These are phyloP conservation scores for Diplodia seriata DNA, from an alignment of 2,329 filamentous ascomycete genomes.

Conservation along the genomic window DNA sequence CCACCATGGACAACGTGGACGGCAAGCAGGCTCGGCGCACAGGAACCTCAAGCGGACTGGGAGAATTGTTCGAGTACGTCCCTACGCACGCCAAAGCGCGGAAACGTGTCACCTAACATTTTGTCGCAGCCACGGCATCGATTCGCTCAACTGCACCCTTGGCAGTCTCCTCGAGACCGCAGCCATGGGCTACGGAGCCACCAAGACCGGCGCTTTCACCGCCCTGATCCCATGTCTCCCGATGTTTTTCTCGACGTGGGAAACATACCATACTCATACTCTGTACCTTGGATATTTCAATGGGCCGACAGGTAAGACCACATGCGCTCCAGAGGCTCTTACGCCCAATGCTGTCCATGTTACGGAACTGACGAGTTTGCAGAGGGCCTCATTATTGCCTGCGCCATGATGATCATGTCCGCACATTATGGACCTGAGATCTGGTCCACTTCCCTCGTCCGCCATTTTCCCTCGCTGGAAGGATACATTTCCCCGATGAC, in stretches of 20 bases:
- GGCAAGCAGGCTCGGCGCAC: conserved; percentile 96
- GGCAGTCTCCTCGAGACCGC: conserved; percentile 89
- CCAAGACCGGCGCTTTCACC: conserved; percentile 86
- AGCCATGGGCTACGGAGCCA: conserved; percentile 88
- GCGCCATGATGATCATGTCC: conserved; percentile 82
- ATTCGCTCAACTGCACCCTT: conserved; percentile 95
- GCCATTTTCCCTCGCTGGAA: conserved; percentile 52
- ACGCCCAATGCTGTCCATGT: neutral
- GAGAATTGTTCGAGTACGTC: conserved; percentile 88
- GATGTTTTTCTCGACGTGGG: conserved; percentile 99
- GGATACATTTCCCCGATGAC: conserved; percentile 71
- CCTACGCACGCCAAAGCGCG: conserved; percentile 1
- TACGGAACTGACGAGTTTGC: conserved; percentile 23
- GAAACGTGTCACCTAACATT: neutral
- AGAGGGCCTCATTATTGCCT: conserved; percentile 90
- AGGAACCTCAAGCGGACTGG: conserved; percentile 90
- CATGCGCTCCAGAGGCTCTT: neutral
- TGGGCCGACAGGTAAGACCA: conserved; percentile 72
- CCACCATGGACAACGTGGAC: conserved; percentile 98
- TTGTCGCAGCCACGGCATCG: conserved; percentile 78
- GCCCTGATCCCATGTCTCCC: conserved; percentile 88
- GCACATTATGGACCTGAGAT: conserved; percentile 88
- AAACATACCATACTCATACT: conserved; percentile 98
- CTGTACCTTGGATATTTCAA: conserved; percentile 97
- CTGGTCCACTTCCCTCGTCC: conserved; percentile 78